Base-by-base conservation (phyloP, 2,329 filamentous ascomycete genomes). In the Colletotrichum scovillei region DNA sequence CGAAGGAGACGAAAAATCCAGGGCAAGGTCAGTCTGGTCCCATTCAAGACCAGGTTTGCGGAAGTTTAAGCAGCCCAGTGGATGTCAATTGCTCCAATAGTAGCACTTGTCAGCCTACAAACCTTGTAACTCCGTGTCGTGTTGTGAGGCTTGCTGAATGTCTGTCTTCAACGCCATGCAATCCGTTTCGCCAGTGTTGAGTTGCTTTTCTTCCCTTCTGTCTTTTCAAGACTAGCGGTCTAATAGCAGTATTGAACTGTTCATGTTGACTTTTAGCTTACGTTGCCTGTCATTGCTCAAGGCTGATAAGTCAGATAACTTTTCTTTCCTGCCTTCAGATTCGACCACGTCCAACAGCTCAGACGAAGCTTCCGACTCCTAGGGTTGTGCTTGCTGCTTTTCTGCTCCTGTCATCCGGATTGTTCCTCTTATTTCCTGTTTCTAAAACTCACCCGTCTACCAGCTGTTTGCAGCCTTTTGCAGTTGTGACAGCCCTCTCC, bases 61-160 rank as follows among this genome's bases (percentile, higher is more conserved):
- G 30, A 70, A 38, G 55, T 59, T 60, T 52, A 65, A 67, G 30
- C 68, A 70, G 42, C 30, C 30, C 42, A 52, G 62, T 70, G 32
- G 30, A 60, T 24, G 46, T 58, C 14, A 26, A 4, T 53, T 53
- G 42, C 62, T 66, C 67, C 52, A 66, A 66, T 59, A 24, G 12
- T n/a, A 55, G 55, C 62, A 30, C 67, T 42, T 53, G 19, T 46
- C 67, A 42, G 24, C n/a, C 38, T 30, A 11, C 65, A 52, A 59
- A 69, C 67, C 59, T 64, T 69, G 59, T 22, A 65, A 63, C 42
- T 6, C 49, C 22, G 58, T 63, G 57, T 60, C n/a, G 49, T 46
- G 30, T 60, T 28, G 49, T 53, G n/a, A 30, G 56, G 56, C 59
- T 53, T 60, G 19, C 22, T 49, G 42, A 49, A 7, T 32, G n/a